Percentiles rank a stretch among this genome's conserved stretches.
Evolutionary conservation across 176 grass and related monocot genomes (phyloP).

Genomic region (Poa pratensis): DNA sequence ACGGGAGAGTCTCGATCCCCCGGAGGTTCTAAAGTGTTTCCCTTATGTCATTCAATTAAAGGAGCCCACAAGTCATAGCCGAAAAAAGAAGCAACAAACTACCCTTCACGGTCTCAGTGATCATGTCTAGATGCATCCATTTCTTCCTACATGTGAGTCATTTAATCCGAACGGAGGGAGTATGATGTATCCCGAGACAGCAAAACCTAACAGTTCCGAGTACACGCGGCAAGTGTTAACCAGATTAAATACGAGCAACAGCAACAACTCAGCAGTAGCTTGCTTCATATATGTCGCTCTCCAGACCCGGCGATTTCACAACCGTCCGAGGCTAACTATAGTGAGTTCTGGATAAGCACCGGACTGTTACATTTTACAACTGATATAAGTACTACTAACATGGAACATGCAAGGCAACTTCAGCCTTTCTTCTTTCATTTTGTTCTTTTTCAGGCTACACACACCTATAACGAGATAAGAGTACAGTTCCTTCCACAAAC

Average conservation of each 20-base stretch:
- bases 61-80: no score
- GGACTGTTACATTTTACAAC: slow-evolving; percentile 27
- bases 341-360: slow-evolving; percentile 35
- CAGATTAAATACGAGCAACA: background rate
- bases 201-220: background rate
- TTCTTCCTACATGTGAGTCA: no score
- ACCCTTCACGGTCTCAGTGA: no score
- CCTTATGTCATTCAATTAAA: no score
- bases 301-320: background rate
- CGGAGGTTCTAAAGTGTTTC: no score
- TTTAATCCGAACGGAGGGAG: no score
- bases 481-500: slow-evolving; percentile 36
- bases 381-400: slow-evolving; percentile 23
- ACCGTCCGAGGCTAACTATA: slow-evolving; percentile 26
- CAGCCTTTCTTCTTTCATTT: slow-evolving; percentile 21
- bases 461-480: slow-evolving; percentile 40
- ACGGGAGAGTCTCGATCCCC: no score
- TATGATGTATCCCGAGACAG: background rate
- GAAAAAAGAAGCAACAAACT: no score
- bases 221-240: background rate
- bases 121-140: no score
- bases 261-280: background rate
- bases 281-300: background rate
- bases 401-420: slow-evolving; percentile 32
- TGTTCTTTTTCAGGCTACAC: slow-evolving; percentile 32